Evolutionary conservation across 768 basidiomycete genomes (phyloP).

Genomic region (Cyclocybe cylindracea): DNA sequence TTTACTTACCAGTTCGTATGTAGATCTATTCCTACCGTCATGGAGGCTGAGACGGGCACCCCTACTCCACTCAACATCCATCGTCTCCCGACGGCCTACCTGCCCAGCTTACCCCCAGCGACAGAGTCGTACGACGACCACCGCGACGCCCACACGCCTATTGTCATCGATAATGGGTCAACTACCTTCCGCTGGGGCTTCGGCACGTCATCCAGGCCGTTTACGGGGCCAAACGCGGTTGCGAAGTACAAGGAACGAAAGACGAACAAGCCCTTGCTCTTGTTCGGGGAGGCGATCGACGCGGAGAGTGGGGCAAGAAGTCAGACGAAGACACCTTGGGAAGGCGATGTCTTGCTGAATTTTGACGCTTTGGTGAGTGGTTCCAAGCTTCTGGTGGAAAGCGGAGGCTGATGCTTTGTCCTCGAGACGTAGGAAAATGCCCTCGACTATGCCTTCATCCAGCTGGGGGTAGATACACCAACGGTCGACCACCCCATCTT

Average conservation of each 20-base stretch:
- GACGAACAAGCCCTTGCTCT: constrained; percentile 75
- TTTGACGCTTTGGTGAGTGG: constrained; percentile 86
- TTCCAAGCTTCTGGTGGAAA: background rate
- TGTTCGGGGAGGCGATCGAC: constrained; percentile 89
- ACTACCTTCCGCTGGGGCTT: constrained; percentile 85
- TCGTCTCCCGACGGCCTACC: constrained; percentile 24
- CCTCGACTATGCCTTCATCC: constrained; percentile 88
- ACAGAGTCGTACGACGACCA: constrained; percentile 51
- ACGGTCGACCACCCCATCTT: constrained; percentile 84
- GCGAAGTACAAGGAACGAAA: constrained; percentile 91
- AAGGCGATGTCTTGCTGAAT: constrained; percentile 90
- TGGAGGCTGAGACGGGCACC: constrained; percentile 1
- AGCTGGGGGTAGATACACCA: constrained; percentile 78
- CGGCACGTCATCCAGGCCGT: constrained; percentile 48
- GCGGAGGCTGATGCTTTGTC: constrained; percentile 10
- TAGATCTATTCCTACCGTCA: background rate
- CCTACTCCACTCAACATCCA: constrained; percentile 5
- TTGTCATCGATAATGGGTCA: constrained; percentile 90
- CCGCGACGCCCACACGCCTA: constrained; percentile 54
- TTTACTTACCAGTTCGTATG: no score
- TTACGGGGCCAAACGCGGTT: constrained; percentile 67
- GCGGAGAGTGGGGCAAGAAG: constrained; percentile 81
- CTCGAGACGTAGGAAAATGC: constrained; percentile 80
- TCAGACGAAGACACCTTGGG: constrained; percentile 84
- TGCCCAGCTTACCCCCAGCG: constrained; percentile 22